Conservation (phyloP, 2,329 filamentous ascomycete genomes). For the Colletotrichum sp. region DNA sequence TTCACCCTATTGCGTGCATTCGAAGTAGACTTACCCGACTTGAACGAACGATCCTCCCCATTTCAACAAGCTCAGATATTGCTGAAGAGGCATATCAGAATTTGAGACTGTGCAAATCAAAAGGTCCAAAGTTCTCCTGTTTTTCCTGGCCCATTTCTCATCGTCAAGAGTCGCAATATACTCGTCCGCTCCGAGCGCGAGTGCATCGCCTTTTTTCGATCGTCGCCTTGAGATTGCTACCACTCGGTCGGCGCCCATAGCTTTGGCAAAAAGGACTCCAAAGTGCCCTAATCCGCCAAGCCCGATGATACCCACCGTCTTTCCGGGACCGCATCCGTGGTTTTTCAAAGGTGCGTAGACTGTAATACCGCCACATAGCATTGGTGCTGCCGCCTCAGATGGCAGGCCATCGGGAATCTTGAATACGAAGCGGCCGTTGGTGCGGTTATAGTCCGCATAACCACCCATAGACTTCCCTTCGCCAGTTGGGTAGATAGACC, state of each 20-base stretch:
- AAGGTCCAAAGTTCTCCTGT: conserved; percentile 59
- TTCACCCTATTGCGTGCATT: neutral
- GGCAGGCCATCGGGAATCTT: conserved; percentile 47
- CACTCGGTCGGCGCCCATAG: conserved; percentile 66
- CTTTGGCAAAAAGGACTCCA: conserved; percentile 71
- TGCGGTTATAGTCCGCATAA: conserved; percentile 38
- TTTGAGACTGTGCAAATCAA: conserved; percentile 64
- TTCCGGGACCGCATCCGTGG: conserved; percentile 71
- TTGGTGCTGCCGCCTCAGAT: conserved; percentile 57
- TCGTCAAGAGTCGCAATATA: conserved; percentile 53
- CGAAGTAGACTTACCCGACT: conserved; percentile 44
- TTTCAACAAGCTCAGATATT: conserved; percentile 68
- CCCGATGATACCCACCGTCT: conserved; percentile 71
- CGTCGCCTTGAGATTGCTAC: conserved; percentile 62
- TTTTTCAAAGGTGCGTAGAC: conserved; percentile 67
- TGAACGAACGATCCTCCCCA: conserved; percentile 67
- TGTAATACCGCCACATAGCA: conserved; percentile 76
- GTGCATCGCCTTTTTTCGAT: conserved; percentile 59
- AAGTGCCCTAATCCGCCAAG: conserved; percentile 75
- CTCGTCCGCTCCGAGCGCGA: conserved; percentile 62
- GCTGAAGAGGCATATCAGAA: conserved; percentile 61
- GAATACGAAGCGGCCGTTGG: conserved; percentile 51
- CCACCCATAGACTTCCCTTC: conserved; percentile 58
- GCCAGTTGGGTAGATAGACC: conserved; percentile 54
- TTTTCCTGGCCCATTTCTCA: conserved; percentile 57